Evolutionary conservation across 1,284 basidiomycete genomes (phyloP).

Genomic region (Melanopsichium pennsylvanicum): DNA sequence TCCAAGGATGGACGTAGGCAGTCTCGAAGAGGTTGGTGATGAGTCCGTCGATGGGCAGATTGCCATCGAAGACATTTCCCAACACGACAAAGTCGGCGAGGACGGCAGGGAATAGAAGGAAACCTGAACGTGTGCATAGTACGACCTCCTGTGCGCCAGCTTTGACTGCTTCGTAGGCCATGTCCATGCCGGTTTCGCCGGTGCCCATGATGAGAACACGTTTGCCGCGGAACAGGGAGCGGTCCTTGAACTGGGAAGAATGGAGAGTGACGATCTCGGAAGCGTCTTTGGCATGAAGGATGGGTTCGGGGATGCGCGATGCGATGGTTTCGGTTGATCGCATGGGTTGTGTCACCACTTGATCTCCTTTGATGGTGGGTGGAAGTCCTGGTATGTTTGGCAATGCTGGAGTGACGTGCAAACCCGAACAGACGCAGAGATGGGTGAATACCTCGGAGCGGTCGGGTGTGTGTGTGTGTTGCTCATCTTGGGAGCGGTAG

Average conservation of each 20-base stretch:
- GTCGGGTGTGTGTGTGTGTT: neutral
- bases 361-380: slow-evolving; percentile 28
- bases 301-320: slow-evolving; percentile 23
- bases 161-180: slow-evolving; percentile 71
- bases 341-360: slow-evolving; percentile 27
- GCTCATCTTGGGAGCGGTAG: slow-evolving; percentile 3
- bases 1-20: slow-evolving; percentile 69
- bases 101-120: slow-evolving; percentile 73
- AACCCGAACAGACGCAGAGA: slow-evolving; percentile 50
- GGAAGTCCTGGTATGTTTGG: slow-evolving; percentile 51
- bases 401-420: slow-evolving; percentile 49
- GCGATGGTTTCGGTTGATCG: slow-evolving; percentile 16
- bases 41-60: slow-evolving; percentile 73
- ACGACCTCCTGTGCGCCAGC: slow-evolving; percentile 71
- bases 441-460: slow-evolving; percentile 42
- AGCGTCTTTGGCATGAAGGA: slow-evolving; percentile 27
- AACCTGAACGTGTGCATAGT: slow-evolving; percentile 71
- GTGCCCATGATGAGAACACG: slow-evolving; percentile 55
- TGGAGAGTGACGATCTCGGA: slow-evolving; percentile 50
- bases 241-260: slow-evolving; percentile 54
- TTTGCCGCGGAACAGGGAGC: slow-evolving; percentile 49
- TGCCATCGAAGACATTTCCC: slow-evolving; percentile 69
- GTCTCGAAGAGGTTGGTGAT: slow-evolving; percentile 73
- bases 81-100: slow-evolving; percentile 74
- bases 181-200: slow-evolving; percentile 76